Conservation (phyloP, 129 eudicot species). For the Pseudognaphalium luteoalbum region DNA sequence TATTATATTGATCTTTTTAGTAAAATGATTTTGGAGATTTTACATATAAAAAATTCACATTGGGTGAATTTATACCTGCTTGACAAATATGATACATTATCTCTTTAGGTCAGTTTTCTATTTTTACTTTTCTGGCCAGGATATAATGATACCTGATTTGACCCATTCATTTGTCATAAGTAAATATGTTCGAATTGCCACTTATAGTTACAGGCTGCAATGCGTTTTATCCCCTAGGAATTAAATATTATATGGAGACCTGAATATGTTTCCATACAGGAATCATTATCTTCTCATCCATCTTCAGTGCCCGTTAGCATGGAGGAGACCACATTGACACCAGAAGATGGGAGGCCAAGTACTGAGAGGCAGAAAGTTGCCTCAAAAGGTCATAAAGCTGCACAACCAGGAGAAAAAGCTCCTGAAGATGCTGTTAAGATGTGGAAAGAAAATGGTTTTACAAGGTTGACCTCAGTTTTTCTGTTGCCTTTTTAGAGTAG, state of each 20-base stretch:
- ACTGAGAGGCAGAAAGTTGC: slow-evolving; percentile 24
- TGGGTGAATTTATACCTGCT: not conserved
- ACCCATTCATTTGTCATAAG: not conserved
- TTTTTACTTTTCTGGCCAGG: not conserved
- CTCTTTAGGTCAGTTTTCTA: not conserved
- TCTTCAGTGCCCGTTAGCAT: slow-evolving; percentile 32
- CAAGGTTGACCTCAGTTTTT: slow-evolving; percentile 63
- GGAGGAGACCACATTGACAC: slow-evolving; percentile 42
- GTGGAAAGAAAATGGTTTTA: slow-evolving; percentile 90
- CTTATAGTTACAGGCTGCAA: not conserved
- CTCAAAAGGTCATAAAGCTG: slow-evolving; percentile 44
- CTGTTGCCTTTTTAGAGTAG: not conserved
- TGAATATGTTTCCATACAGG: slow-evolving; percentile 36
- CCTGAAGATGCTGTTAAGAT: slow-evolving; percentile 51
- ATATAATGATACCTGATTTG: not conserved
- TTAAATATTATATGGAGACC: slow-evolving; percentile 1
- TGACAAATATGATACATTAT: not conserved
- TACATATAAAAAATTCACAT: not conserved
- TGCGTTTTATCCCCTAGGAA: not conserved
- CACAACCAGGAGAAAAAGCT: slow-evolving; percentile 81
- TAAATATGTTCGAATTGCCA: not conserved
- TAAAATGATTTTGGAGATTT: not conserved
- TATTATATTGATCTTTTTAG: not conserved
- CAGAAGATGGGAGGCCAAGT: slow-evolving; percentile 31
- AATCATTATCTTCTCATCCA: slow-evolving; percentile 33